These are phyloP conservation scores for Eryngium alpinum DNA, from an alignment of 140 eudicot genomes.

Conservation along the genomic window DNA sequence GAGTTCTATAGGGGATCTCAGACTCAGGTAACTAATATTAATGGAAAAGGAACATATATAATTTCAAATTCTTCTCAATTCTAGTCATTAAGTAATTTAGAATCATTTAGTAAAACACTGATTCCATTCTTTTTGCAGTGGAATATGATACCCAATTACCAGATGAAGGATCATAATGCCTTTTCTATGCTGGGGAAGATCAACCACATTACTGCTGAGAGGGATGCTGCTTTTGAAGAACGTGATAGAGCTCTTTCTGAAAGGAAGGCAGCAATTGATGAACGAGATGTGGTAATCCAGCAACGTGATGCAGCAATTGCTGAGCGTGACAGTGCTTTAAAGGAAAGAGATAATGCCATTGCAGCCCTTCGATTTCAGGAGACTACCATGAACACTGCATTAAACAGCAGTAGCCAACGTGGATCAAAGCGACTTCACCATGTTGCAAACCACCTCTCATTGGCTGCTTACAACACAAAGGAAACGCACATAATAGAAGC, in stretches of 20 bases:
- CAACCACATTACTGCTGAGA: slow-evolving; percentile 67
- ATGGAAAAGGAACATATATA: not conserved
- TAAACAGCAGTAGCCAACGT: not conserved
- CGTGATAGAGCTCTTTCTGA: slow-evolving; percentile 65
- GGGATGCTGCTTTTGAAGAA: slow-evolving; percentile 73
- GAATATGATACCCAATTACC: slow-evolving; percentile 5
- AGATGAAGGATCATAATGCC: slow-evolving; percentile 9
- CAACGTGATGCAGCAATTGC: slow-evolving; percentile 66
- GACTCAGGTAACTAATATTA: not conserved
- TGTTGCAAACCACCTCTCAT: slow-evolving; percentile 8
- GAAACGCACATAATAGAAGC: slow-evolving; percentile 20
- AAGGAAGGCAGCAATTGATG: slow-evolving; percentile 58
- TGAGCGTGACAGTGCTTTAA: slow-evolving; percentile 59
- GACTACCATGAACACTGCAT: slow-evolving; percentile 30
- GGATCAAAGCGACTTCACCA: slow-evolving; percentile 11
- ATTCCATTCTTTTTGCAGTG: slow-evolving; percentile 2
- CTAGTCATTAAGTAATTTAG: not conserved
- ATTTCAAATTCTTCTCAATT: not conserved
- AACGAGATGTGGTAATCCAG: slow-evolving; percentile 56
- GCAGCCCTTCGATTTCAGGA: slow-evolving; percentile 41
- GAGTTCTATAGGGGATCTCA: slow-evolving; percentile 12
- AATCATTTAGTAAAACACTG: not conserved
- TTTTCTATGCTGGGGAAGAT: slow-evolving; percentile 35
- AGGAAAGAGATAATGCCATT: slow-evolving; percentile 59
- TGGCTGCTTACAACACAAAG: slow-evolving; percentile 22